Conservation (phyloP, 2,329 filamentous ascomycete genomes). For the Xylariaceae sp. region DNA sequence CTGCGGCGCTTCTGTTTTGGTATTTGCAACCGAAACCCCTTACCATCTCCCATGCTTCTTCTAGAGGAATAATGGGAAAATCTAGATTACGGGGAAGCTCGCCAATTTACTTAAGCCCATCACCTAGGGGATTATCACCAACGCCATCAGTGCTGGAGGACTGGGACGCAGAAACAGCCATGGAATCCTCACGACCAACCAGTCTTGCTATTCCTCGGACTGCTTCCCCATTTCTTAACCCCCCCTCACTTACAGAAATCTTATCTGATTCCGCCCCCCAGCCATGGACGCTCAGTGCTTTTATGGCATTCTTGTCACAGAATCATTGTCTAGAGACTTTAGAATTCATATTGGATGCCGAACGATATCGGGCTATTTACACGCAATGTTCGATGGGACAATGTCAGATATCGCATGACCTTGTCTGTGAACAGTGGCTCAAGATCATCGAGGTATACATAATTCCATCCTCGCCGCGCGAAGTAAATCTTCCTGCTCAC, state of each 20-base stretch:
- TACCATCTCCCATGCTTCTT: constrained; percentile 5
- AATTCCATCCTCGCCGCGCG: constrained; percentile 74
- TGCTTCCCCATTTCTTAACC: constrained; percentile 36
- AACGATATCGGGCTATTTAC: constrained; percentile 68
- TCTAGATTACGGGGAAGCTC: constrained; percentile 41
- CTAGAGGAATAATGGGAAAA: constrained; percentile 39
- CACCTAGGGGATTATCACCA: constrained; percentile 38
- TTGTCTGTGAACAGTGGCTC: constrained; percentile 78
- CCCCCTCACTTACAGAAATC: constrained; percentile 79
- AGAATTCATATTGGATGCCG: constrained; percentile 93
- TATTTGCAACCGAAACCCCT: too few relatives aligned
- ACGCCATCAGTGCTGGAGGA: constrained; percentile 42
- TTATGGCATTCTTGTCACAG: constrained; percentile 94
- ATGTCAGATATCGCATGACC: constrained; percentile 47
- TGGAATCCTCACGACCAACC: constrained; percentile 44
- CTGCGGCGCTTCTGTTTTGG: not conserved
- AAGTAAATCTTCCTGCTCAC: constrained; percentile 84
- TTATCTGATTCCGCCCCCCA: constrained; percentile 79
- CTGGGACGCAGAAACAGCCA: constrained; percentile 38
- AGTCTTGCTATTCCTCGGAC: constrained; percentile 41
- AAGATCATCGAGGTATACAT: constrained; percentile 90
- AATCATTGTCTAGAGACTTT: constrained; percentile 96
- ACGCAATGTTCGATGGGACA: constrained; percentile 40
- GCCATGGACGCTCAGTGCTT: constrained; percentile 86
- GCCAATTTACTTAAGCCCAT: constrained; percentile 38